Evolutionary conservation across 1,284 basidiomycete genomes (phyloP).

Genomic region (Ganoderma multipileum): DNA sequence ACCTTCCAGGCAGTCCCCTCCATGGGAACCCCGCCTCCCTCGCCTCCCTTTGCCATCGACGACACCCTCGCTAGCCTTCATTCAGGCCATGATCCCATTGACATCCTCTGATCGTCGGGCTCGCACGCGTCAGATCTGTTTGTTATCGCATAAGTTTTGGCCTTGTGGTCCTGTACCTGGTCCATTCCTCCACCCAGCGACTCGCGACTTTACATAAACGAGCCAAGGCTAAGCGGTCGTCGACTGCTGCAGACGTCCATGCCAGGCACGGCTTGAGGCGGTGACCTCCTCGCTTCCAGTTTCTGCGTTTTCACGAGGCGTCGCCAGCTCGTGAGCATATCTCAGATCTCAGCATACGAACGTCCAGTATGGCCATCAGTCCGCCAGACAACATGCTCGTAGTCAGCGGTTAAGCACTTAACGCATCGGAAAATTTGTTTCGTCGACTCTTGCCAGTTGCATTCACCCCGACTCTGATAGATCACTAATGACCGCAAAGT

Average conservation of each 20-base stretch:
- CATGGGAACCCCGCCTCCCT: not conserved
- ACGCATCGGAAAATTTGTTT: too few species aligned
- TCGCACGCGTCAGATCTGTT: conserved; percentile 5
- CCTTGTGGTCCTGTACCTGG: conserved; percentile 9
- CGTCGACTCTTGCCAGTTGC: too few species aligned
- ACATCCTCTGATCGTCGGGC: conserved; percentile 11
- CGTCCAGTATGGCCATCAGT: too few species aligned
- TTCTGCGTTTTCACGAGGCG: not conserved
- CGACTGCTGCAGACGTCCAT: not conserved
- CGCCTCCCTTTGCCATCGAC: not conserved
- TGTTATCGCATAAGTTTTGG: conserved; percentile 7
- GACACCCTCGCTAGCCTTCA: not conserved
- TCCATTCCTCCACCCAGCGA: not conserved
- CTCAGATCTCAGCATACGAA: not conserved
- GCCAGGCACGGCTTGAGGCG: conserved; percentile 1
- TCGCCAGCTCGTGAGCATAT: not conserved
- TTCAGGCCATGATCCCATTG: not conserved
- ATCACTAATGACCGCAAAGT: not conserved
- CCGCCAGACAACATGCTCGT: too few species aligned
- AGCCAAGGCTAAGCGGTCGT: not conserved
- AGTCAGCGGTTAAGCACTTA: too few species aligned
- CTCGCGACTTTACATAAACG: conserved; percentile 1
- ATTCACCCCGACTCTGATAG: not conserved
- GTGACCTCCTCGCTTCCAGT: not conserved
- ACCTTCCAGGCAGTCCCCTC: not conserved